Evolutionary conservation across 2,329 filamentous ascomycete genomes (phyloP), one percentile per base, ranked within the genome.

Genomic region (Apiospora marii): DNA sequence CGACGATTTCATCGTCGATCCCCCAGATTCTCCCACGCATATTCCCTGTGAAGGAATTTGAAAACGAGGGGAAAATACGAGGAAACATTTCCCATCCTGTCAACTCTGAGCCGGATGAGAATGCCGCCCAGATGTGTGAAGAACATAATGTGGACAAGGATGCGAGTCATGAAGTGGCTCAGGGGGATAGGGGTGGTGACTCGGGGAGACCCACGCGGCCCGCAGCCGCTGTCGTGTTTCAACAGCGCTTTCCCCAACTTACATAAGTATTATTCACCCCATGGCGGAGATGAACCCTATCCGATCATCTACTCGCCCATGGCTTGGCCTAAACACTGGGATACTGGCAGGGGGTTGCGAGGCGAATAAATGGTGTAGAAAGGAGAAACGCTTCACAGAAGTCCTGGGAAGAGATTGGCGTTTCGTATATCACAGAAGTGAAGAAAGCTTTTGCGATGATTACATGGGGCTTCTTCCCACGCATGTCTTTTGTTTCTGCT

Each of bases 1-100:
- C 68, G 68, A 70, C 43, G 68, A 70, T 13, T 70, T 70, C 34
- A 4, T 70, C 5, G 48, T 70, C 12, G 22, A 43, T 1, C 68
- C 68, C 8, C n/a, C 68, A 6, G n/a, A 58, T 7, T 53, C 68
- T 10, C 68, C 68, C 19, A 70, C 68, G 16, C 27, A 58, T 27
- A 70, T 70, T 1, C 48, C 68, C 22, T 70, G 68, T 27, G 43
- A 44, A 1, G n/a, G 8, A 2, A 3, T 41, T 10, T 64, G 19
- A 41, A 19, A 0, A 30, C 12, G 22, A 5, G 27, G 24, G 30
- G 14, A 30, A 30, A 19, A 22, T 27, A n/a, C 14, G 34, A 10
- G 30, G 16, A 8, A 22, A 61, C 7, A 46, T 19, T 3, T 46
- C 12, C 43, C 44, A 16, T 19, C 34, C n/a, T 5, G 10, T 1